Percentiles rank a stretch among this genome's conserved stretches.
These are phyloP conservation scores for Telopea speciosissima DNA, from an alignment of 177 flowering plant species.

Conservation along the genomic window DNA sequence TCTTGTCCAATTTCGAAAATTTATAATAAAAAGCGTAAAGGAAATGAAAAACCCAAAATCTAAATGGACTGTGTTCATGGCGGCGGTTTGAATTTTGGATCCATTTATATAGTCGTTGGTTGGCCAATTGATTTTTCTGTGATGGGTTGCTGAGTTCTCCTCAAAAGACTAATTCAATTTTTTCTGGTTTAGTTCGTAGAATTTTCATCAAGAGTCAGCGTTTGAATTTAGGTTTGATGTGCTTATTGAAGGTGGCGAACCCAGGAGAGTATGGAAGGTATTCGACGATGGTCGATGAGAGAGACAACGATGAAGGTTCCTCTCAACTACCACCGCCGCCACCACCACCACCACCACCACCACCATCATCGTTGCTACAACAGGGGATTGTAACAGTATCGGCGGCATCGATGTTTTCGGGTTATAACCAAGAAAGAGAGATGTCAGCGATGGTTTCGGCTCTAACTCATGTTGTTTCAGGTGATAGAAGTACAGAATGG, in stretches of 20 bases:
- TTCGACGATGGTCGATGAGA: constrained; percentile 3
- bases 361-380: not conserved
- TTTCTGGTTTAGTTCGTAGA: not conserved
- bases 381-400: not conserved
- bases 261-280: constrained; percentile 18
- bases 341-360: not conserved
- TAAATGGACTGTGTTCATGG: constrained; percentile 1
- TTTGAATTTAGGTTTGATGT: constrained; percentile 16
- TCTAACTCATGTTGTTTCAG: constrained; percentile 39
- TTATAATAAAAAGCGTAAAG: not conserved
- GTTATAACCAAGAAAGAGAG: constrained; percentile 23
- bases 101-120: constrained; percentile 4
- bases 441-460: constrained; percentile 46
- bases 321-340: not conserved
- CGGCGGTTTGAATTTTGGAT: constrained; percentile 10
- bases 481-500: constrained; percentile 15
- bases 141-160: not conserved
- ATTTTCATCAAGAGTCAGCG: not conserved
- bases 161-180: not conserved
- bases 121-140: not conserved
- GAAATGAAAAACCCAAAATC: not conserved
- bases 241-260: constrained; percentile 35
- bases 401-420: constrained; percentile 13
- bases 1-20: not conserved
- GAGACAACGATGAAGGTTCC: not conserved